These are phyloP conservation scores for Dissophora ornata DNA, from an alignment of 192 early-diverging fungal genomes.

Conservation along the genomic window DNA sequence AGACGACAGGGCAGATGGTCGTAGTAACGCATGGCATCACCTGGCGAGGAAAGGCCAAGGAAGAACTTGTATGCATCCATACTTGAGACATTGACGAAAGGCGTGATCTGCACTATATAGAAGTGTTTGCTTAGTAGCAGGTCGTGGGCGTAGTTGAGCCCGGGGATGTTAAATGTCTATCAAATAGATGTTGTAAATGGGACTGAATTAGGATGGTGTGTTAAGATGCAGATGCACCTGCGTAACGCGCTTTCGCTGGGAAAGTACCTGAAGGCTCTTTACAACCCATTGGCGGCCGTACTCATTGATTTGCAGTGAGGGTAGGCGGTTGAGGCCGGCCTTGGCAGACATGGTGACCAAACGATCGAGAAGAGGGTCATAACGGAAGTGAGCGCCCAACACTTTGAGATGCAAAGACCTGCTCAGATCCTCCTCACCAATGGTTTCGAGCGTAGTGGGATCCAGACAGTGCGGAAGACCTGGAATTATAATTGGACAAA, in stretches of 20 bases:
- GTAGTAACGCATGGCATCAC: conserved; percentile 50
- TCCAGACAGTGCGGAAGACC: conserved; percentile 48
- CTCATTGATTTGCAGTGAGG: conserved; percentile 45
- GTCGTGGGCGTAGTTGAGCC: conserved; percentile 50
- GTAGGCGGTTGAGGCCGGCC: conserved; percentile 32
- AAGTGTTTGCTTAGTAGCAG: conserved; percentile 48
- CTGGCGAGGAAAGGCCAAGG: conserved; percentile 42
- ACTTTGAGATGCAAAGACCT: conserved; percentile 29
- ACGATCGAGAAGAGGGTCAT: conserved; percentile 39
- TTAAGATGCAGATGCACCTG: too few species aligned
- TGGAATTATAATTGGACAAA: too few species aligned
- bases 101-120: conserved; percentile 52
- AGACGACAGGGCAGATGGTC: conserved; percentile 49
- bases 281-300: conserved; percentile 47
- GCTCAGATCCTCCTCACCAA: conserved; percentile 38
- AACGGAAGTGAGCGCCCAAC: conserved; percentile 50
- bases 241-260: too few species aligned
- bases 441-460: conserved; percentile 44
- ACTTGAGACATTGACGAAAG: conserved; percentile 43
- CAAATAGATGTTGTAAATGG: too few species aligned
- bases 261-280: conserved; percentile 43
- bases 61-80: conserved; percentile 45
- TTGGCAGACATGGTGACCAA: conserved; percentile 52
- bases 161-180: conserved; percentile 47
- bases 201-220: too few species aligned